A percentile compares a stretch with the other conserved stretches of the same genome.
phyloP scores from a whole-genome alignment of 164 flowering plant genomes.

The Vitis riparia region DNA sequence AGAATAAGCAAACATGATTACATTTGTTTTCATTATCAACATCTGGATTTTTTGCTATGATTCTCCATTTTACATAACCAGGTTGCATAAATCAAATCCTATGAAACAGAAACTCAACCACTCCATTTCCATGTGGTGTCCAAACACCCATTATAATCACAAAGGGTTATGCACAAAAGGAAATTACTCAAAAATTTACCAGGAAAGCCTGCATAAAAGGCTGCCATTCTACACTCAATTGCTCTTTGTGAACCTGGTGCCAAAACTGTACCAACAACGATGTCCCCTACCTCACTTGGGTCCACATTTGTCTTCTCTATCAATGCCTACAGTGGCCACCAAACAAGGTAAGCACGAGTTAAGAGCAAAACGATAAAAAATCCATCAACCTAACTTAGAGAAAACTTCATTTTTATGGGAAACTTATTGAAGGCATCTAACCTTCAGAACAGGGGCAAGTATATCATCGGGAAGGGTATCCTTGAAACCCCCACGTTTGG shows the following conservation, averaged over 20 bases:
- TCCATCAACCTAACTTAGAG: too few species aligned
- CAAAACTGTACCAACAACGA: constrained; percentile 74
- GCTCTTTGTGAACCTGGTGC: constrained; percentile 71
- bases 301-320: constrained; percentile 53
- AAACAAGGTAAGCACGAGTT: neutral
- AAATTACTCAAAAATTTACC: constrained; percentile 32
- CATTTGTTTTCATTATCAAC: neutral
- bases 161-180: neutral
- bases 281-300: constrained; percentile 72
- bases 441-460: constrained; percentile 67
- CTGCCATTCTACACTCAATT: constrained; percentile 72
- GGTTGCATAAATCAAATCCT: neutral
- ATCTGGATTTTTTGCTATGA: too few species aligned
- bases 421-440: constrained; percentile 12
- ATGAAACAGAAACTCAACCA: neutral
- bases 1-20: neutral
- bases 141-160: neutral
- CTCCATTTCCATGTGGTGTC: neutral
- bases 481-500: constrained; percentile 73
- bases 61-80: too few species aligned
- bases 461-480: constrained; percentile 72
- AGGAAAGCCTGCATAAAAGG: constrained; percentile 80
- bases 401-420: too few species aligned
- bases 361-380: neutral
- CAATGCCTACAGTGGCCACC: constrained; percentile 39